Base-by-base conservation (phyloP, 83 land plant species). In the Larix sibirica region DNA sequence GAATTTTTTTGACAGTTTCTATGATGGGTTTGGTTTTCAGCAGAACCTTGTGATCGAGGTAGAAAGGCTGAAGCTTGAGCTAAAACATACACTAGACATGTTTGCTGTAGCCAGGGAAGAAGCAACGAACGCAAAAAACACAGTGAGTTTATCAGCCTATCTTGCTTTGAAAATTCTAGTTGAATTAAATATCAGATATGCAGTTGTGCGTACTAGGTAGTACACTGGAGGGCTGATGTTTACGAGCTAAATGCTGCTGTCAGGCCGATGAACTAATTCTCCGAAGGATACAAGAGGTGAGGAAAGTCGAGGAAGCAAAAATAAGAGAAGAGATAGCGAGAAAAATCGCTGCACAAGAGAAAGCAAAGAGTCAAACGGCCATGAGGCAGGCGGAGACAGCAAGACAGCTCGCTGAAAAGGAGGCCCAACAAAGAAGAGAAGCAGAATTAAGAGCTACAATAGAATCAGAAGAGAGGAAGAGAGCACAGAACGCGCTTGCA, bases 61-160 rank as follows among this genome's bases (percentile, higher is more conserved):
- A 78, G 77, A 60, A 64, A 81, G 66, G 23, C 28, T 84, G 64
- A 85, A 71, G 60, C 83, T 85, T 26, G 83, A 88, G 65, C 78
- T 88, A 40, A 81, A 85, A 79, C 81, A 88, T 50, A 77, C 62
- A 12, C 68, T 77, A 83, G 85, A 71, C 5, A 74, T 69, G 84
- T 88, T 82, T 67, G 79, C 80, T 78, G 14, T 66, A 63, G 89
- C 84, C 18, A 82, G 84, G 50, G 70, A 78, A 82, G 89, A 87
- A 74, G 84, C 80, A 61, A 65, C 31, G 6, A 79, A 54, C 6
- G 84, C 83, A 13, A 70, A 79, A 70, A 65, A 81, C 56, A 79
- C 84, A 81, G 83, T 84, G 54, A 4, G 70, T 26, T 58, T 18
- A 54, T 40, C 60, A 36, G 54, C 12, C 54, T 62, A 16, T 50